Base-by-base conservation (phyloP, 176 grass and related monocot species). In the Puccinellia tenuiflora region DNA sequence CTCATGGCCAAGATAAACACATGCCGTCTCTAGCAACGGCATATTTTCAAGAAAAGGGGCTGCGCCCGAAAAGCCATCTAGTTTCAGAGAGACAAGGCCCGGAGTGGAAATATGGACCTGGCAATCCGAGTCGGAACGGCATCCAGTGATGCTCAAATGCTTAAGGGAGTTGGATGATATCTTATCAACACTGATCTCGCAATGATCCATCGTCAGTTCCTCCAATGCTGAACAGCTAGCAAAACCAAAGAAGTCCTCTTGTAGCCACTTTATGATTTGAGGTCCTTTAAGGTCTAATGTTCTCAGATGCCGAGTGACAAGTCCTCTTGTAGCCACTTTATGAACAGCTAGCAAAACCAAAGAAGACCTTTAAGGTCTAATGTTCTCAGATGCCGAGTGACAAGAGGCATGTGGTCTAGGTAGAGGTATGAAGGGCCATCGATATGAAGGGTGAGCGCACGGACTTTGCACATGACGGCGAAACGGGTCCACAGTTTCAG, bases 151-250 rank as follows among this genome's bases (percentile, higher is more conserved):
- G n/a, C 22, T 66, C 13, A 76, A 1, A 40, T 5, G 18, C 31
- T 76, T 84, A 0, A 84, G 72, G n/a, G 82, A 77, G 3, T 29
- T 0, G 6, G 59, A 84, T 7, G 42, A 66, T 59, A 84, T 84
- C 15, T 14, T 76, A 3, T 18, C 72, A 37, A 9, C 3, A 6
- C 3, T 3, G 30, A 84, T 65, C 0, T 53, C 9, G 48, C 45
- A 65, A 4, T 25, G 0, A 0, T 37, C 0, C 63, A 76, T 17
- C 10, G 13, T 11, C 9, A 76, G 33, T n/a, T 54, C 45, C 6
- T 84, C 59, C 59, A 77, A 24, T 8, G 33, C 22, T 7, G 59
- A 59, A 16, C 72, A 84, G 22, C 60, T 12, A 1, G 33, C 50
- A 8, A 84, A 64, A 25, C 39, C 4, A 14, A 75, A 37, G 14